Evolutionary conservation across 2,329 filamentous ascomycete genomes (phyloP), one percentile per base, ranked within the genome.

Genomic region (Balansia obtecta): DNA sequence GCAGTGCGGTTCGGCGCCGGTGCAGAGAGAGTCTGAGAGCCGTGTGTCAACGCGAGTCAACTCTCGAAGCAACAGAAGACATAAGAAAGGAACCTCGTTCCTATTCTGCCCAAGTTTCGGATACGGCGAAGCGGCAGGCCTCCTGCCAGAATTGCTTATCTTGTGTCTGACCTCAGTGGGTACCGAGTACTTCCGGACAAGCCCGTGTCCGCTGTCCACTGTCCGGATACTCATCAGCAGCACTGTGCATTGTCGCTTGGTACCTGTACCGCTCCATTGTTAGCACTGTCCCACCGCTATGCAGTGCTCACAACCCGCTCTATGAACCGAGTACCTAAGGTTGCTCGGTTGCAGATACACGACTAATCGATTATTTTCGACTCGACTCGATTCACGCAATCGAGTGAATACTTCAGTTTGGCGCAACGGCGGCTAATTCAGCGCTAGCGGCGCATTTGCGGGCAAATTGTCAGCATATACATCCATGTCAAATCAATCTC

Each of bases 341-440:
- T 27, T 4, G 3, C n/a, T n/a, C n/a, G n/a, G n/a, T n/a, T n/a
- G n/a, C n/a, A n/a, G n/a, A n/a, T n/a, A n/a, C n/a, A n/a, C n/a
- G n/a, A n/a, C n/a, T n/a, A n/a, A n/a, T n/a, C n/a, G n/a, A n/a
- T n/a, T n/a, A n/a, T n/a, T n/a, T n/a, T n/a, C n/a, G n/a, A n/a
- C n/a, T n/a, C n/a, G n/a, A n/a, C n/a, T n/a, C n/a, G n/a, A n/a
- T n/a, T n/a, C n/a, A n/a, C n/a, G n/a, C n/a, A n/a, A n/a, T n/a
- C n/a, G n/a, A n/a, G n/a, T n/a, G n/a, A n/a, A n/a, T n/a, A n/a
- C n/a, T n/a, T n/a, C 33, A 33, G 18, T 18, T 37, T 33, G 46
- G 46, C 47, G 50, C 50, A 13, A 27, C 15, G 10, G 51, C 47
- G 53, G 46, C 51, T 49, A 49, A 51, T 45, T 27, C 41, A 43